Evolutionary conservation across 139 green algal genomes (phyloP).

Genomic region (Micractinium sp.): DNA sequence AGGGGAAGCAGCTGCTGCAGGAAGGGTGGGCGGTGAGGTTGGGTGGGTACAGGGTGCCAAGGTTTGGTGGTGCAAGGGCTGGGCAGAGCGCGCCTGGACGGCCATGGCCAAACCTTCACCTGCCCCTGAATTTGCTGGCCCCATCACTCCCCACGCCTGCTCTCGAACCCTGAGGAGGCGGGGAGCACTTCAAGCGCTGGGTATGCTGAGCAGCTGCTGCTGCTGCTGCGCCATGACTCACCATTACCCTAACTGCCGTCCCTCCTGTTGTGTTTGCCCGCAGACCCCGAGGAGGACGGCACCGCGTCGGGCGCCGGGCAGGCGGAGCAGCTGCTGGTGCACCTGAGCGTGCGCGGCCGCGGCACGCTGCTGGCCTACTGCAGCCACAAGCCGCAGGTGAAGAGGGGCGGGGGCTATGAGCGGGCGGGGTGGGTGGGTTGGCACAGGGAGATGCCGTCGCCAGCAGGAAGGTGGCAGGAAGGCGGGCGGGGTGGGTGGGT

Average conservation of each 20-base stretch:
- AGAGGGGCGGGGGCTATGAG: not conserved
- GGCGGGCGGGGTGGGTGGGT: not conserved
- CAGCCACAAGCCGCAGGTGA: constrained; percentile 38
- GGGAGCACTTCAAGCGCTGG: too few relatives aligned
- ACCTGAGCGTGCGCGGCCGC: constrained; percentile 51
- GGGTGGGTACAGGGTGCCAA: not conserved
- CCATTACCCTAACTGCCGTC: constrained; percentile 93
- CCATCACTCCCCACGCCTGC: constrained; percentile 10
- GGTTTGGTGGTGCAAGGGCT: too few relatives aligned
- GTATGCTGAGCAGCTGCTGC: too few relatives aligned
- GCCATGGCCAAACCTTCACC: not conserved
- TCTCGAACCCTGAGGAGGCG: too few relatives aligned
- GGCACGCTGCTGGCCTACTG: constrained; percentile 66
- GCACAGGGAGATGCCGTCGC: too few relatives aligned
- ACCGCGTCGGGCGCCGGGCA: not conserved
- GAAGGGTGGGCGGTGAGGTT: not conserved
- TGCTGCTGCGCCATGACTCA: too few relatives aligned
- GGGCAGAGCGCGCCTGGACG: too few relatives aligned
- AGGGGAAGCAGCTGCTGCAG: constrained; percentile 47
- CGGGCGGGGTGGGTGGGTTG: too few relatives aligned
- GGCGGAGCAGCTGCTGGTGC: constrained; percentile 31
- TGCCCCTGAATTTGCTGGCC: not conserved
- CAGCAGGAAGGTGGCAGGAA: too few relatives aligned
- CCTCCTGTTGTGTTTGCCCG: constrained; percentile 74
- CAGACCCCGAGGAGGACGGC: not conserved